Conservation (phyloP, 2,329 filamentous ascomycete genomes). For the Microdochium paspali region DNA sequence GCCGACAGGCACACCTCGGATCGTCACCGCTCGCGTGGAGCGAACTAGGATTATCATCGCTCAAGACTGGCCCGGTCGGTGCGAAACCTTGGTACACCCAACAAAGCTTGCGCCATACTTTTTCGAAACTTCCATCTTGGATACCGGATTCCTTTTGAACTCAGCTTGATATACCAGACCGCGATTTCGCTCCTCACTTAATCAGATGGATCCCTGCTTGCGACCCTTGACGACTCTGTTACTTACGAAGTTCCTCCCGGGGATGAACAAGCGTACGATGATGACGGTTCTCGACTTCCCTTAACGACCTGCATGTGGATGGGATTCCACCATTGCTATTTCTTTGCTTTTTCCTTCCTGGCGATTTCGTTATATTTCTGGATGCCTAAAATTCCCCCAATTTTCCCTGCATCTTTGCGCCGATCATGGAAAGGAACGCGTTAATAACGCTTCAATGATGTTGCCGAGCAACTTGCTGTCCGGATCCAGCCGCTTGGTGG, state of each 20-base stretch:
- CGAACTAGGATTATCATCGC: not conserved
- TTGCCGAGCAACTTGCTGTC: constrained; percentile 27
- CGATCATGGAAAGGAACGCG: constrained; percentile 13
- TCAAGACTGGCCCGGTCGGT: not conserved
- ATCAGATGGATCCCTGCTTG: not conserved
- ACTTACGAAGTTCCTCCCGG: not conserved
- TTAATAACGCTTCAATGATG: constrained; percentile 13
- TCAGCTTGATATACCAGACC: not conserved
- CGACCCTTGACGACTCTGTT: not conserved
- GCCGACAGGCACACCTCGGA: constrained; percentile 5
- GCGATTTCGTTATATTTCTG: not conserved
- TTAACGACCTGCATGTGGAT: constrained; percentile 1
- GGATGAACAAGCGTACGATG: not conserved
- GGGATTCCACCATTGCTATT: not conserved
- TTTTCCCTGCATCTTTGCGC: not conserved
- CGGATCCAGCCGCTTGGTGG: constrained; percentile 22
- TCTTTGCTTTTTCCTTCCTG: not conserved
- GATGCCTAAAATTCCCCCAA: not conserved
- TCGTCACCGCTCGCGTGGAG: not conserved
- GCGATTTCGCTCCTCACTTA: not conserved
- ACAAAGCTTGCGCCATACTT: not conserved
- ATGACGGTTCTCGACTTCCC: not conserved
- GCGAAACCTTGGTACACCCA: not conserved
- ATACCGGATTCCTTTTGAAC: not conserved
- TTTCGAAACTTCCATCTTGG: not conserved